A percentile compares a stretch with the other conserved stretches of the same genome.
Evolutionary conservation across 768 basidiomycete species (phyloP).

Genomic region (Pholiota conissans): DNA sequence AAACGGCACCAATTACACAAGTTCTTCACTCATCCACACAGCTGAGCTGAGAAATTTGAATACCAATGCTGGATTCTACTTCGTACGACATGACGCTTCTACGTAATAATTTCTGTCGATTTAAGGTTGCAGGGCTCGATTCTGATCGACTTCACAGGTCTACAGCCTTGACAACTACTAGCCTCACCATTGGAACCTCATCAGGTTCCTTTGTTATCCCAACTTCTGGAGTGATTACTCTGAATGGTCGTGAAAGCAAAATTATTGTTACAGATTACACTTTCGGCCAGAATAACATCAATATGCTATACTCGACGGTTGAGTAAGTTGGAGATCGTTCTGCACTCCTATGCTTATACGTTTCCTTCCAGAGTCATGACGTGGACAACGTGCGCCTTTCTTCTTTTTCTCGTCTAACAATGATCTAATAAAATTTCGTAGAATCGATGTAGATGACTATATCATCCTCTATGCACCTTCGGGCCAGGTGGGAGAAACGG

Average conservation of each 20-base stretch:
- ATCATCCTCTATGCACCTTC: constrained; percentile 42
- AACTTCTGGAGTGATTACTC: constrained; percentile 34
- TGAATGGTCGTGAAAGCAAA: constrained; percentile 50
- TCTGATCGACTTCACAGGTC: constrained; percentile 29
- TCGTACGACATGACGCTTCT: constrained; percentile 45
- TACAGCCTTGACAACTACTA: constrained; percentile 41
- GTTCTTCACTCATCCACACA: constrained; percentile 41
- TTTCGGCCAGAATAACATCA: constrained; percentile 35
- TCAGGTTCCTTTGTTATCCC: constrained; percentile 39
- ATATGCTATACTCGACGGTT: constrained; percentile 45
- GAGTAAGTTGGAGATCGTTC: constrained; percentile 32
- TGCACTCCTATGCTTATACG: background rate
- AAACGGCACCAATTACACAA: constrained; percentile 52
- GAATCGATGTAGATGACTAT: constrained; percentile 42
- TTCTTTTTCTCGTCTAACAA: background rate
- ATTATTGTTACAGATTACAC: constrained; percentile 49
- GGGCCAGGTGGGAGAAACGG: constrained; percentile 45
- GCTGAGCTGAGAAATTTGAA: constrained; percentile 47
- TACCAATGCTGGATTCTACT: constrained; percentile 47
- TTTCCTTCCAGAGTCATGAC: constrained; percentile 48
- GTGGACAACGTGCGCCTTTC: constrained; percentile 45
- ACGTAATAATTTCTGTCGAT: constrained; percentile 27
- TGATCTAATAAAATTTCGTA: constrained; percentile 12
- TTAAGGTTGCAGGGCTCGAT: background rate
- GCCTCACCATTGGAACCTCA: constrained; percentile 44